A percentile compares a stretch with the other conserved stretches of the same genome.
These are phyloP conservation scores for Volutella citrinella DNA, from an alignment of 2,329 filamentous ascomycete genomes.

Conservation along the genomic window DNA sequence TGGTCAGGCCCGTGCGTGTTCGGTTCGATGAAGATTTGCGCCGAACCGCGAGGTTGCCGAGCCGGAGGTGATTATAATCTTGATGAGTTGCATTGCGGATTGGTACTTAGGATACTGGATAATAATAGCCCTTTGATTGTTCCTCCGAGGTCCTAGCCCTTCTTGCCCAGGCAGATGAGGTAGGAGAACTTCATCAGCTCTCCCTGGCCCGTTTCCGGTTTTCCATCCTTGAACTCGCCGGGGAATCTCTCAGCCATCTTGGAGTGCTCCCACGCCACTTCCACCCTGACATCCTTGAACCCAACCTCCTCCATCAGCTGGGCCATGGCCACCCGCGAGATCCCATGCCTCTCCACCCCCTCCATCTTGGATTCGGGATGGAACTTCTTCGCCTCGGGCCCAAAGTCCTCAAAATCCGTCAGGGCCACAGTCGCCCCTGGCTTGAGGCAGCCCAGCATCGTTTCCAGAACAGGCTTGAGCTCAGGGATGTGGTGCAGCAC, in stretches of 20 bases:
- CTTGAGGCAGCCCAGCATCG: slow-evolving; percentile 45
- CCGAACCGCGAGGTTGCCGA: too few relatives aligned
- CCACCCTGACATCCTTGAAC: slow-evolving; percentile 40
- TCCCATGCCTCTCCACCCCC: slow-evolving; percentile 54
- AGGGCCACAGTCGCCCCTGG: slow-evolving; percentile 47
- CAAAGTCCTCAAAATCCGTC: slow-evolving; percentile 58
- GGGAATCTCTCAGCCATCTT: slow-evolving; percentile 48
- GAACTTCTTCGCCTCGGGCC: slow-evolving; percentile 47
- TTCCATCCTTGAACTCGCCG: slow-evolving; percentile 36
- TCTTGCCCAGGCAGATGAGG: slow-evolving; percentile 34
- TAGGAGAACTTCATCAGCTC: slow-evolving; percentile 36
- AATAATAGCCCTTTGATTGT: too few relatives aligned
- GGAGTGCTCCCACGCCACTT: slow-evolving; percentile 45
- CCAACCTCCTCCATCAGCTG: slow-evolving; percentile 42
- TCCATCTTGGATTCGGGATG: slow-evolving; percentile 50
- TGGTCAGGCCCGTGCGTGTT: too few relatives aligned
- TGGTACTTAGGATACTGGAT: too few relatives aligned
- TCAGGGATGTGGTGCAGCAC: slow-evolving; percentile 54
- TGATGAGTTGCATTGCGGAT: too few relatives aligned
- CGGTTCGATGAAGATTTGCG: too few relatives aligned
- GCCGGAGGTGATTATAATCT: too few relatives aligned
- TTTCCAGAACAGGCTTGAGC: slow-evolving; percentile 39
- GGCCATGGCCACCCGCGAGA: slow-evolving; percentile 34
- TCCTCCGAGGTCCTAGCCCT: too few relatives aligned
- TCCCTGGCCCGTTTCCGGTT: slow-evolving; percentile 23